Conservation (phyloP, 2,329 filamentous ascomycete genomes). For the Colletotrichum limetticola region DNA sequence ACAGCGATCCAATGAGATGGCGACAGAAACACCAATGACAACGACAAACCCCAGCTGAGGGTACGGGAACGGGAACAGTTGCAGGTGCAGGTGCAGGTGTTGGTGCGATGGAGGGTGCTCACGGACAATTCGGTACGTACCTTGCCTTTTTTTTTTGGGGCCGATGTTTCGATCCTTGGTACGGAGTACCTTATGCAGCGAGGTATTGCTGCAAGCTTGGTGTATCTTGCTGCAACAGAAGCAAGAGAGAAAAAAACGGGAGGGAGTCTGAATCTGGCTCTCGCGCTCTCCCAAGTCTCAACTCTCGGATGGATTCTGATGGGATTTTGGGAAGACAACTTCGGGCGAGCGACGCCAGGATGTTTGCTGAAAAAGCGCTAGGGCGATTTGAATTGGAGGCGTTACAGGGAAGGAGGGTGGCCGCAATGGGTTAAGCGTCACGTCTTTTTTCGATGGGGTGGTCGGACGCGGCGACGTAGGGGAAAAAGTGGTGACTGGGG, state of each 20-base stretch:
- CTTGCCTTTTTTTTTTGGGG: slow-evolving; percentile 6
- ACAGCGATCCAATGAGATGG: neutral
- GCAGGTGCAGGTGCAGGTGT: neutral
- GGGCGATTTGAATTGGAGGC: slow-evolving; percentile 8
- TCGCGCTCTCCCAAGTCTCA: neutral
- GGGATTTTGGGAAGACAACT: slow-evolving; percentile 11
- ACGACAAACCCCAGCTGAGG: neutral
- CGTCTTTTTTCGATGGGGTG: slow-evolving; percentile 15
- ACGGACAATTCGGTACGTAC: slow-evolving; percentile 20
- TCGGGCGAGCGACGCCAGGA: slow-evolving; percentile 34
- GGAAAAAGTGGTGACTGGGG: slow-evolving; percentile 13
- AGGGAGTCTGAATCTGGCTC: slow-evolving; percentile 17
- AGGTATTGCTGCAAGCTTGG: slow-evolving; percentile 17
- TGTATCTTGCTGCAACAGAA: slow-evolving; percentile 29
- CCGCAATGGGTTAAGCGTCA: slow-evolving; percentile 22
- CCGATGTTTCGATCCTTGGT: slow-evolving; percentile 21
- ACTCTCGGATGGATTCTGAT: slow-evolving; percentile 21
- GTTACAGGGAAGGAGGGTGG: slow-evolving; percentile 9
- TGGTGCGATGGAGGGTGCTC: neutral
- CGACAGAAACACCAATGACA: slow-evolving; percentile 5
- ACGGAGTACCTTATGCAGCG: neutral
- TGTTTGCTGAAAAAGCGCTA: slow-evolving; percentile 19
- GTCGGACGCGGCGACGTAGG: neutral
- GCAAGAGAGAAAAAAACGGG: neutral
- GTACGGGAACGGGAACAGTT: neutral